Base-by-base conservation (phyloP, 768 basidiomycete species). In the Boletus tylopilopsis region DNA sequence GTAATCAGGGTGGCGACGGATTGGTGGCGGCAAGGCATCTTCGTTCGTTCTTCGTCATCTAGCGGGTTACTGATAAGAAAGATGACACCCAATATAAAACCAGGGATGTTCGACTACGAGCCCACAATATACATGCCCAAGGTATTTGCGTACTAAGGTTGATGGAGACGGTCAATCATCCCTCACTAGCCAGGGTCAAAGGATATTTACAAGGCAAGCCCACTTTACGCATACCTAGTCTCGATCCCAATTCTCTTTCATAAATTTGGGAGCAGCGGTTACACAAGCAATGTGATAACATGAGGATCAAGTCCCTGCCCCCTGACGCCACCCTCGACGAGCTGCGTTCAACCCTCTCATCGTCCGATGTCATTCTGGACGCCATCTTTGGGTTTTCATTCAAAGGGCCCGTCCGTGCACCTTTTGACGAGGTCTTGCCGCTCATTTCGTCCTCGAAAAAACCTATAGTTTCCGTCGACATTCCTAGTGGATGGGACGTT, bases 381-480 rank as follows among this genome's bases (percentile, higher is more conserved):
- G 92, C 94, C 5, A 88, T 99, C 49, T 99, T 99, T 59, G 96
- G 95, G 5, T 98, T 99, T 73, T 97, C 94, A 1, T 99, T 98
- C 80, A 77, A 87, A 50, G 87, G 88, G 0, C 94, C 96, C 30
- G 78, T 94, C 6, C 86, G 96, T 11, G 69, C 85, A 8, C 96
- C 96, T 0, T 99, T 98, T 69, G 84, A 92, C 58, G 62, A 70
- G 0, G 85, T 85, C 33, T 77, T 99, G 2, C 74, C 78, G 8
- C 73, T 90, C 7, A 70, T 96, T 37, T 72, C 78, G 2, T 62
- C 74, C 15, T 83, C 85, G 5, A 66, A 74, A 7, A 73, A 90
- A 13, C 94, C 96, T 0, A 88, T 97, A 60, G 80, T 99, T 23
- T 91, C 89, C 2, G 87, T 99, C 4, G 96, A 99, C 68, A 93